A percentile compares a stretch with the other conserved stretches of the same genome.
Evolutionary conservation across 805 yeast genomes (phyloP).

Genomic region (Lipomyces mesembrius): DNA sequence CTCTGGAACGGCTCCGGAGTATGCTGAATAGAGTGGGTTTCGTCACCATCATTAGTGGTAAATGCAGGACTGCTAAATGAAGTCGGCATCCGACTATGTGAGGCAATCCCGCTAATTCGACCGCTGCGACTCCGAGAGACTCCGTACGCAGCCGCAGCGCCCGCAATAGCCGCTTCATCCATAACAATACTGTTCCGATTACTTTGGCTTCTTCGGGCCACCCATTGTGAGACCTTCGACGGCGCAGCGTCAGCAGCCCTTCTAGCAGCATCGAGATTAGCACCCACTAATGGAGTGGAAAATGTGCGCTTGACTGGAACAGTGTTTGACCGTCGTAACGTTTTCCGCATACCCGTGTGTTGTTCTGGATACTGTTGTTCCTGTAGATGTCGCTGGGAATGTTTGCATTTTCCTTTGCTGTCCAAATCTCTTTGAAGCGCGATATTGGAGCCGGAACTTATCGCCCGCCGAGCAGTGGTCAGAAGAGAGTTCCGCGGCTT

Average conservation of each 20-base stretch:
- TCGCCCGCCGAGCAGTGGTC: slow-evolving; percentile 67
- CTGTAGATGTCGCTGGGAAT: slow-evolving; percentile 7
- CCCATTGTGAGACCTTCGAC: slow-evolving; percentile 11
- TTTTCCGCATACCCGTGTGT: background rate
- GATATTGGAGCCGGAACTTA: slow-evolving; percentile 21
- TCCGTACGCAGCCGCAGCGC: slow-evolving; percentile 3
- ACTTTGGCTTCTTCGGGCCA: slow-evolving; percentile 15
- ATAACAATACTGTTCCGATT: slow-evolving; percentile 15
- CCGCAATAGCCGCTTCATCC: slow-evolving; percentile 1
- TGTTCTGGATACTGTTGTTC: slow-evolving; percentile 8
- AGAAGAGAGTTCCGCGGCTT: slow-evolving; percentile 85
- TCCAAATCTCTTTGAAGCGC: slow-evolving; percentile 4
- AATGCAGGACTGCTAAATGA: background rate
- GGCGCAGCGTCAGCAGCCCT: slow-evolving; percentile 8
- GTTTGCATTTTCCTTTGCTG: background rate
- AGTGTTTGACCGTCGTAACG: slow-evolving; percentile 17
- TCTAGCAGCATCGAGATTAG: slow-evolving; percentile 6
- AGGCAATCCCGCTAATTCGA: slow-evolving; percentile 6
- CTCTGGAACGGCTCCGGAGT: slow-evolving; percentile 29
- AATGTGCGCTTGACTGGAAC: slow-evolving; percentile 13
- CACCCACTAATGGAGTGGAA: slow-evolving; percentile 3
- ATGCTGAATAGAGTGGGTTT: slow-evolving; percentile 25
- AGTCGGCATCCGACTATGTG: background rate
- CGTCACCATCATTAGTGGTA: slow-evolving; percentile 7
- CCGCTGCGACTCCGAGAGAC: slow-evolving; percentile 11